Base-by-base conservation (phyloP, 768 basidiomycete species). In the Clitopilus passeckerianus region DNA sequence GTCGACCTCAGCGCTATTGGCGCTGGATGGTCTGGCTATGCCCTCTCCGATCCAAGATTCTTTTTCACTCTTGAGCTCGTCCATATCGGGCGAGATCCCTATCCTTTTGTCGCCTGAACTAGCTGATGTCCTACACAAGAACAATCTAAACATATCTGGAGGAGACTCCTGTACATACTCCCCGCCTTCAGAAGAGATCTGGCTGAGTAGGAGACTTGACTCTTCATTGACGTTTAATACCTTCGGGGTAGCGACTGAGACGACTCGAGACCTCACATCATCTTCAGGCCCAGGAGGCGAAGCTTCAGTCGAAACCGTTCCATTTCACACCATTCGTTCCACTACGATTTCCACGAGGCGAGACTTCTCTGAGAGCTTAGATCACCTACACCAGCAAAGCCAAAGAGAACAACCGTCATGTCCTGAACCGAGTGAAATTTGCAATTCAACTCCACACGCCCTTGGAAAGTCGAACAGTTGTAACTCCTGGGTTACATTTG, bases 21-120 rank as follows among this genome's bases (percentile, higher is more conserved):
- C 72, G 34, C 67, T 81, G 41, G 71, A 71, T 16, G 66, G 72
- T 54, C 62, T 82, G 34, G 60, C 67, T 14, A 81, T 77, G 24
- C 77, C 80, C 12, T 83, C 82, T 12, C 82, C 82, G 10, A 70
- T 79, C 53, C 64, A 82, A 58, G 75, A 65, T 22, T 70, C 80
- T n/a, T 70, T 71, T 50, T 67, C 71, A 23, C 60, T 80, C 53
- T 60, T 69, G 24, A 67, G 71, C 58, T 69, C 73, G 5, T 71
- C 68, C 62, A 77, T 77, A 27, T 81, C 79, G 34, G 80, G 76
- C 33, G 75, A 80, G 54, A 84, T 86, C 58, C 83, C 81, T n/a
- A 73, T 85, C 59, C 80, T 16, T 71, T 82, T 57, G 77, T 80
- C 56, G 61, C 68, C 44, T 50, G 46, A 35, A 14, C 56, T 30